These are phyloP conservation scores for Alternaria angustiovoidea DNA, from an alignment of 2,329 filamentous ascomycete genomes.

Conservation along the genomic window DNA sequence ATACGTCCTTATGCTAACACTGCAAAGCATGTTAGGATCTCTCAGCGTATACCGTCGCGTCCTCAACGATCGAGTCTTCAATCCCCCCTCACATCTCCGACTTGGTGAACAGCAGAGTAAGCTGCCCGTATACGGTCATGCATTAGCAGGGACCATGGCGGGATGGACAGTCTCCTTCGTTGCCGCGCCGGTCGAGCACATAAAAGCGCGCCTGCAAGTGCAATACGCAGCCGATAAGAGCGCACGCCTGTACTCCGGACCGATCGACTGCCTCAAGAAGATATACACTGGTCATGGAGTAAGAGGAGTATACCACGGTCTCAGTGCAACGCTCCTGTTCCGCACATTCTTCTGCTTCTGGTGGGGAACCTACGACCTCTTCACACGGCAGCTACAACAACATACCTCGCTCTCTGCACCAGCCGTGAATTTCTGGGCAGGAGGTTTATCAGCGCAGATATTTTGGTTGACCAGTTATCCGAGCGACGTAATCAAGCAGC, in stretches of 20 bases:
- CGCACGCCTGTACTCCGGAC: slow-evolving; percentile 82
- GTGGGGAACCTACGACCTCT: slow-evolving; percentile 94
- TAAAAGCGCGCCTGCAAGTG: slow-evolving; percentile 92
- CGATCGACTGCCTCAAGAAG: slow-evolving; percentile 81
- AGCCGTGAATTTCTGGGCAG: slow-evolving; percentile 95
- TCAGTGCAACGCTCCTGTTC: slow-evolving; percentile 86
- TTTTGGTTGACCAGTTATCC: slow-evolving; percentile 96
- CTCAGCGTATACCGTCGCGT: slow-evolving; percentile 88
- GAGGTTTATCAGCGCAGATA: slow-evolving; percentile 88
- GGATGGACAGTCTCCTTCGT: slow-evolving; percentile 92
- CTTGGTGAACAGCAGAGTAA: slow-evolving; percentile 53
- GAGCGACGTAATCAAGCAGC: slow-evolving; percentile 91
- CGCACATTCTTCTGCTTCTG: slow-evolving; percentile 95
- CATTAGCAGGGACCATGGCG: slow-evolving; percentile 84
- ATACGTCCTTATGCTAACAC: slow-evolving; percentile 13
- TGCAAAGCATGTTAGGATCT: slow-evolving; percentile 80
- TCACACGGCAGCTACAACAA: slow-evolving; percentile 72
- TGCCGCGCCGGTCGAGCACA: slow-evolving; percentile 91
- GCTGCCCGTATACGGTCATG: slow-evolving; percentile 82
- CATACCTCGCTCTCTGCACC: slow-evolving; percentile 77
- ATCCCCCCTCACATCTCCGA: slow-evolving; percentile 59
- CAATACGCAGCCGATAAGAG: slow-evolving; percentile 86
- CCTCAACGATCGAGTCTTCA: slow-evolving; percentile 81
- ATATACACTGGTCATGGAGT: slow-evolving; percentile 70
- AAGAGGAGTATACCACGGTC: slow-evolving; percentile 82